A percentile compares a stretch with the other conserved stretches of the same genome.
These are phyloP conservation scores for Oryza brachyantha DNA, from an alignment of 176 grass and related monocot genomes.

Conservation along the genomic window DNA sequence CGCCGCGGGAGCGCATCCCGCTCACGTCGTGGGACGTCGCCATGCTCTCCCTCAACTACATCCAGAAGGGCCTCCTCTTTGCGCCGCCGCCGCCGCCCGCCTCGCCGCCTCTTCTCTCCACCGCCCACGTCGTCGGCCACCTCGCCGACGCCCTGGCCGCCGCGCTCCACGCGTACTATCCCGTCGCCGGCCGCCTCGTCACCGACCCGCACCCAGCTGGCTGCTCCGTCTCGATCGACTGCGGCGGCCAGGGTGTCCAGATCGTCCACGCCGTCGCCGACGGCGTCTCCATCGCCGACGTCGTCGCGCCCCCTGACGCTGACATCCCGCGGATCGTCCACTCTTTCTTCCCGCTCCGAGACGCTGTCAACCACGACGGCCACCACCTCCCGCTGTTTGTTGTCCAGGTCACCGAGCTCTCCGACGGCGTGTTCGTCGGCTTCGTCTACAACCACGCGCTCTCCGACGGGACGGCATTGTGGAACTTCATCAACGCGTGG, in stretches of 20 bases:
- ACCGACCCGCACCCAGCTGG: constrained; percentile 6
- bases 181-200: constrained; percentile 54
- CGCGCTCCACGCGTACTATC: constrained; percentile 52
- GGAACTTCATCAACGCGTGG: constrained; percentile 65
- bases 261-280: background rate
- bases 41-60: constrained; percentile 47
- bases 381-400: background rate
- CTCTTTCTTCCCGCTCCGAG: background rate
- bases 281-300: background rate
- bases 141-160: constrained; percentile 40
- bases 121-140: constrained; percentile 23
- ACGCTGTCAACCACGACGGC: background rate
- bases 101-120: background rate
- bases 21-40: constrained; percentile 40
- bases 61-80: constrained; percentile 81
- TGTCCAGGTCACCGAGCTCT: constrained; percentile 41
- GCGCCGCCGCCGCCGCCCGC: no score
- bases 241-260: background rate
- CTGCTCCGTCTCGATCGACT: constrained; percentile 40
- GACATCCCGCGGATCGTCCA: background rate
- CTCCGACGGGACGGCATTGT: constrained; percentile 71
- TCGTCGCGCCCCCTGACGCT: background rate
- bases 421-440: constrained; percentile 59
- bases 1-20: constrained; percentile 19
- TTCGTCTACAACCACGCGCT: constrained; percentile 64